These are phyloP conservation scores for Candida qinlingensis DNA, from an alignment of 805 yeast species.

Conservation along the genomic window DNA sequence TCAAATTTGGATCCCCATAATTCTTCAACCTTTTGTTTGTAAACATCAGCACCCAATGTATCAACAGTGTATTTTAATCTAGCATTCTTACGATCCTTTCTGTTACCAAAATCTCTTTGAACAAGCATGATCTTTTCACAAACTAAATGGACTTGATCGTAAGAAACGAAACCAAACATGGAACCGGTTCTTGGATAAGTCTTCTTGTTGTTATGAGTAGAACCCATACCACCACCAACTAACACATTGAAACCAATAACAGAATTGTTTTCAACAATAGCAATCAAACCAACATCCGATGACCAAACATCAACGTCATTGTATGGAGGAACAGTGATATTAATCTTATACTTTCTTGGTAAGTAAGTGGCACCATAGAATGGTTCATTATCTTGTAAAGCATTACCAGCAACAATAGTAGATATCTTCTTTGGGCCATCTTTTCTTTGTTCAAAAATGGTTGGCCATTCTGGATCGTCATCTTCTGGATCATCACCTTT, in stretches of 20 bases:
- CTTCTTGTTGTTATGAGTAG: constrained; percentile 93
- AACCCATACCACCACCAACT: constrained; percentile 99
- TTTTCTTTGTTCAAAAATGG: constrained; percentile 57
- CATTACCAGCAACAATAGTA: constrained; percentile 80
- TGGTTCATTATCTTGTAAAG: constrained; percentile 80
- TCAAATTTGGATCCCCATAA: constrained; percentile 71
- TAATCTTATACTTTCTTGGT: constrained; percentile 94
- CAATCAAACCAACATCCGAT: constrained; percentile 88
- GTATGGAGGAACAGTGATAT: constrained; percentile 91
- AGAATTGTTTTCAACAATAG: constrained; percentile 62
- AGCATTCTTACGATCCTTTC: constrained; percentile 95
- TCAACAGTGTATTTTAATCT: constrained; percentile 95
- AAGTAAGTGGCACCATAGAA: constrained; percentile 79
- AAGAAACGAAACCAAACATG: constrained; percentile 67
- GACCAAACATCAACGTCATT: constrained; percentile 97
- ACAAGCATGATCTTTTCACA: constrained; percentile 91
- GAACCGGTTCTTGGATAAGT: constrained; percentile 96
- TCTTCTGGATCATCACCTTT: constrained; percentile 78
- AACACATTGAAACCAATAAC: constrained; percentile 80
- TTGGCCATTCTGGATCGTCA: constrained; percentile 53
- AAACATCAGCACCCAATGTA: constrained; percentile 84
- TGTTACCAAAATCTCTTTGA: constrained; percentile 92
- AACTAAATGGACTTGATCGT: constrained; percentile 65
- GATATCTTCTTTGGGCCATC: constrained; percentile 78
- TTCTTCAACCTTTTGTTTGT: constrained; percentile 77